phyloP scores from a whole-genome alignment of 768 basidiomycete genomes.

The Pulveroboletus frians region DNA sequence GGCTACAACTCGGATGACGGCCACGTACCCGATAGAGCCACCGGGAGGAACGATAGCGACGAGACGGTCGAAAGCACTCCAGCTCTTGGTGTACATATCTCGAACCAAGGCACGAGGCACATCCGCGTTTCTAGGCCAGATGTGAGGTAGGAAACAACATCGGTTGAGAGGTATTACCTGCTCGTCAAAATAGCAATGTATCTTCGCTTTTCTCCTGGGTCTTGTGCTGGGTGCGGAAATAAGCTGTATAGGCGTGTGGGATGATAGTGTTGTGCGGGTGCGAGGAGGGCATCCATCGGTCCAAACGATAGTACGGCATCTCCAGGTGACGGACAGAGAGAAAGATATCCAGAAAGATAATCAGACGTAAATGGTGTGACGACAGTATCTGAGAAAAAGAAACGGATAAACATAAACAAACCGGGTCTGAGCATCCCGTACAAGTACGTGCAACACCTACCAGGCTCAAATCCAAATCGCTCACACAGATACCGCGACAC shows the following conservation, averaged over 20 bases:
- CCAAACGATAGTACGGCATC: constrained; percentile 79
- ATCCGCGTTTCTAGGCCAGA: constrained; percentile 63
- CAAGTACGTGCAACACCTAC: constrained; percentile 31
- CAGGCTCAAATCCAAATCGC: constrained; percentile 75
- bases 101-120: constrained; percentile 79
- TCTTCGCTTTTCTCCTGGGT: constrained; percentile 63
- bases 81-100: constrained; percentile 90
- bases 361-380: constrained; percentile 76
- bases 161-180: constrained; percentile 38
- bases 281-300: constrained; percentile 72
- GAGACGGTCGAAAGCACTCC: constrained; percentile 86
- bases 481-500: constrained; percentile 74
- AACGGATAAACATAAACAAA: background rate
- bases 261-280: constrained; percentile 69
- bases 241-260: constrained; percentile 72
- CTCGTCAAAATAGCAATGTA: constrained; percentile 70
- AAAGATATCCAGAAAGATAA: constrained; percentile 71
- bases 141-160: background rate
- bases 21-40: constrained; percentile 75
- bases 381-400: constrained; percentile 49
- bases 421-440: background rate
- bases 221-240: constrained; percentile 80
- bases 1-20: constrained; percentile 1
- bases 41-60: constrained; percentile 89
- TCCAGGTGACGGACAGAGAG: constrained; percentile 62